Evolutionary conservation across 169 alveolate species (phyloP), one percentile per base, ranked within the genome.

Genomic region (Plasmodium inui): DNA sequence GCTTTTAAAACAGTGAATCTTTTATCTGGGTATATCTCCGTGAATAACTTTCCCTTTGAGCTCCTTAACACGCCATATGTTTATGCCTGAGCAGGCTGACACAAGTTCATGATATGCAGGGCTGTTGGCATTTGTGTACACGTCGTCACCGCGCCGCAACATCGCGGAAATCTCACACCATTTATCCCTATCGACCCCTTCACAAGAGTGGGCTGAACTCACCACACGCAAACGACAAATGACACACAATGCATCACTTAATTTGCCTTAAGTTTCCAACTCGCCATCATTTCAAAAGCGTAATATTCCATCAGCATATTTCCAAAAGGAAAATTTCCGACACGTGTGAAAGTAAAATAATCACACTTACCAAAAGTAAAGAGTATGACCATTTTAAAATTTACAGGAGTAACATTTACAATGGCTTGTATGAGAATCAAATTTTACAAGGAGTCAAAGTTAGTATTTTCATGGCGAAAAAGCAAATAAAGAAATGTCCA

Each of bases 291-390:
- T 86, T 86, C 46, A 86, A 86, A 86, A 55, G 55, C 17, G 70
- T 50, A 19, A 22, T 53, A 39, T 17, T 44, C 55, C 78, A 86
- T 12, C 32, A 46, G 30, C 57, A 73, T n/a, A 28, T 86, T 74
- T 53, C 44, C 46, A 89, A 89, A 80, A 89, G 91, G 61, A 67
- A 61, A 57, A 89, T 89, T 53, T 70, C 91, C 72, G 94, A 89
- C 53, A 81, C 72, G 72, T 89, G 94, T 89, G 94, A 89, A 89
- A 89, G 91, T 79, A 89, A 89, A 89, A 89, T 80, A 89, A 89
- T 89, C 46, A 22, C 90, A 30, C 89, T 89, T 30, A 80, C 32
- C 28, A 89, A 89, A 89, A 89, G 84, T 80, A 89, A 89, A 81
- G 90, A 89, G 71, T 89, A 89, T 79, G 94, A 89, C 70, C 81